These are phyloP conservation scores for Nakazawaea holstii DNA, from an alignment of 805 yeast genomes.

Conservation along the genomic window DNA sequence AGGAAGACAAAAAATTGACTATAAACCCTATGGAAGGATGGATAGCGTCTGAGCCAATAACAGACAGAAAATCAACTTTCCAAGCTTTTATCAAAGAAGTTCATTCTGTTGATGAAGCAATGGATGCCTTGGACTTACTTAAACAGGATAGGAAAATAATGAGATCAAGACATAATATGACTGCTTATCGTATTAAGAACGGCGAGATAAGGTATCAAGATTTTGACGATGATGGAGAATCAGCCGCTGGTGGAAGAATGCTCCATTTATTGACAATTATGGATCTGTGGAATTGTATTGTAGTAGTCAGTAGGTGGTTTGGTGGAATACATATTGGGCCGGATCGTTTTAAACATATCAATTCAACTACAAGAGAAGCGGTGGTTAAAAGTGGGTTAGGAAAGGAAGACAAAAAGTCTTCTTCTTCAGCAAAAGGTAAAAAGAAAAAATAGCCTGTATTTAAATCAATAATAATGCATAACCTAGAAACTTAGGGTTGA, in stretches of 20 bases:
- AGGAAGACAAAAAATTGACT: not conserved
- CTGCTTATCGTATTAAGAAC: constrained; percentile 76
- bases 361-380: constrained; percentile 83
- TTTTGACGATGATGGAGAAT: constrained; percentile 95
- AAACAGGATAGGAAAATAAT: constrained; percentile 61
- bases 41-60: constrained; percentile 69
- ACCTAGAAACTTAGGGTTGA: too few relatives aligned
- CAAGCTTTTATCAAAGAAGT: constrained; percentile 69
- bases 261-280: constrained; percentile 67
- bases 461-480: not conserved
- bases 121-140: constrained; percentile 42
- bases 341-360: constrained; percentile 90
- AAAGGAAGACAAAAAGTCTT: constrained; percentile 16
- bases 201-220: constrained; percentile 58
- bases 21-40: constrained; percentile 62
- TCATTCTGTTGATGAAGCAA: constrained; percentile 62
- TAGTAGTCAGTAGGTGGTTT: constrained; percentile 87
- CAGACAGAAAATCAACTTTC: constrained; percentile 82
- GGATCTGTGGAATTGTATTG: constrained; percentile 82
- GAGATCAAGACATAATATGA: constrained; percentile 74
- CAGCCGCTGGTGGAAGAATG: constrained; percentile 91
- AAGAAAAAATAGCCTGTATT: constrained; percentile 20
- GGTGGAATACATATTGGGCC: constrained; percentile 93
- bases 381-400: constrained; percentile 56
- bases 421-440: constrained; percentile 21